phyloP scores from a whole-genome alignment of 225 moss, liverwort and hornwort genomes.

The Neckera pumila region DNA sequence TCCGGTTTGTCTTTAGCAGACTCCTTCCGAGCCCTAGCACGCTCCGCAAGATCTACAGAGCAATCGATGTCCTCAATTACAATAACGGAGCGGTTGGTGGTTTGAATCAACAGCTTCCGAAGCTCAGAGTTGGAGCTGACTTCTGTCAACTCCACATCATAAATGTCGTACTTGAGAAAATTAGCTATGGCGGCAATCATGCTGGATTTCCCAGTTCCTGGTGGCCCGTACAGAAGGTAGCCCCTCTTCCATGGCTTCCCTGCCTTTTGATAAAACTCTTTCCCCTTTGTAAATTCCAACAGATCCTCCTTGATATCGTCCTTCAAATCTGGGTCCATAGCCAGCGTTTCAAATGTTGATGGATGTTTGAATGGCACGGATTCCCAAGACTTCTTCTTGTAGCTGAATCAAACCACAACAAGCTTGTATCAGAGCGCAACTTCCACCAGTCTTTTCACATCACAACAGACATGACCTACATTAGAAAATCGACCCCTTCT shows the following conservation, averaged over 20 bases:
- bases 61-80: slow-evolving; percentile 95
- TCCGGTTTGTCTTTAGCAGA: neutral
- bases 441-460: neutral
- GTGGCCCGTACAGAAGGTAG: slow-evolving; percentile 71
- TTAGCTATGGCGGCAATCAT: slow-evolving; percentile 97
- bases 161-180: slow-evolving; percentile 63
- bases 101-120: slow-evolving; percentile 49
- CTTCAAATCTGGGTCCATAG: slow-evolving; percentile 50
- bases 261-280: slow-evolving; percentile 46
- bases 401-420: neutral
- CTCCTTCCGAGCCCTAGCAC: slow-evolving; percentile 26
- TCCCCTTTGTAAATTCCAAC: slow-evolving; percentile 31
- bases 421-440: neutral
- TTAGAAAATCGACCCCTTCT: neutral
- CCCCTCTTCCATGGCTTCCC: slow-evolving; percentile 96
- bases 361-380: slow-evolving; percentile 73
- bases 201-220: slow-evolving; percentile 82
- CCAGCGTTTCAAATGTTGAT: slow-evolving; percentile 66
- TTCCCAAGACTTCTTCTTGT: slow-evolving; percentile 44
- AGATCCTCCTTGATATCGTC: slow-evolving; percentile 43
- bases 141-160: slow-evolving; percentile 81
- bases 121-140: slow-evolving; percentile 50
- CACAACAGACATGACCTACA: neutral
- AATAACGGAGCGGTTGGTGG: slow-evolving; percentile 65
- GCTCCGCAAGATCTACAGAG: slow-evolving; percentile 65